Evolutionary conservation across 257 asterid genomes (phyloP), one percentile per base, ranked within the genome.

Genomic region (Verbascum thapsus): DNA sequence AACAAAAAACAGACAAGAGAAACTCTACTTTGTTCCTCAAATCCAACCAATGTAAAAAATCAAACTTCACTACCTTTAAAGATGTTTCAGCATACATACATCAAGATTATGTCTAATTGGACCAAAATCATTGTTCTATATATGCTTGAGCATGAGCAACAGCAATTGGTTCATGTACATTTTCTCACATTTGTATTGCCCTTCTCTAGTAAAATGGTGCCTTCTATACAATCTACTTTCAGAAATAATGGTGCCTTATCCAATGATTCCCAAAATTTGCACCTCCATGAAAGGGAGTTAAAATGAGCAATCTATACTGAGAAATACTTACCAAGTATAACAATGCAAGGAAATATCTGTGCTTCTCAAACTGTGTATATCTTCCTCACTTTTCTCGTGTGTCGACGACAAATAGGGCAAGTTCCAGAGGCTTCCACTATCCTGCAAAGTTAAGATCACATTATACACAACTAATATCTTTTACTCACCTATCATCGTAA

Each of bases 361-460:
- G 60, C 70, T 65, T 72, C 69, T 90, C 83, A 91, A 76, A 83
- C 91, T 15, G 95, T 74, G 77, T 74, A 84, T 64, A 91, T 91
- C 81, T 80, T 88, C 67, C 80, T 84, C 73, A 81, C 98, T 78
- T 75, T 83, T 81, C 78, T 88, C 19, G 77, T 81, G 67, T 26
- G 78, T 38, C 86, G 74, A 26, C 98, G 91, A 72, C 98, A 91
- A 55, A 91, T 75, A 13, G 98, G 96, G 73, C 98, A 91, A 58
- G 76, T 53, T 58, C 82, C 87, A 41, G 84, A 80, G 58, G 85
- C 78, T 71, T 84, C 84, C 18, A 76, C 55, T 35, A 88, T 84
- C 85, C 96, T 91, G 96, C 70, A 75, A 72, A 61, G 23, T 68
- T 40, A 63, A 70, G 60, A 58, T 42, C 69, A 70, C 48, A 63